Percentiles rank a stretch among this genome's conserved stretches.
Evolutionary conservation across 495 filamentous ascomycete species (phyloP).

Genomic region (Poronia punctata): DNA sequence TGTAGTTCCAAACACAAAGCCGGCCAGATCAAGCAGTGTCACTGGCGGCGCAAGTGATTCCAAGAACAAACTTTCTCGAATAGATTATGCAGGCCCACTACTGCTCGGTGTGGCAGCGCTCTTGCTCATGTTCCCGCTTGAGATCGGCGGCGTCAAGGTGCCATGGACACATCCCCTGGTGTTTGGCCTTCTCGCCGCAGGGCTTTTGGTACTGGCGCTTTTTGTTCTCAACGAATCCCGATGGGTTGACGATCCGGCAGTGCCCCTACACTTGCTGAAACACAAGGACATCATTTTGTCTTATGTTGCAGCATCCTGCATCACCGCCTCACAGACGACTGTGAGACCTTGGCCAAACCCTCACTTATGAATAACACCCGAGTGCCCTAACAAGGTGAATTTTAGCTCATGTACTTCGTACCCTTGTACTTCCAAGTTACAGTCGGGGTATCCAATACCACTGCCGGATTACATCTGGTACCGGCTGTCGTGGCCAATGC

Average conservation of each 20-base stretch:
- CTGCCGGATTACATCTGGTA: constrained; percentile 54
- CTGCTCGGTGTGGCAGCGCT: constrained; percentile 44
- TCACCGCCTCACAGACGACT: constrained; percentile 47
- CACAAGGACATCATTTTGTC: constrained; percentile 47
- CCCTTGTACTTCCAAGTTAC: constrained; percentile 70
- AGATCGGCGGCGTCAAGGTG: constrained; percentile 51
- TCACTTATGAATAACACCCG: background rate
- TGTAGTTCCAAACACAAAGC: constrained; percentile 28
- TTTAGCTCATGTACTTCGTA: constrained; percentile 49
- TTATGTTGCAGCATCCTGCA: constrained; percentile 47
- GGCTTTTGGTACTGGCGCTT: constrained; percentile 29
- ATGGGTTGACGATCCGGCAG: constrained; percentile 52
- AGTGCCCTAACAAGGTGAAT: constrained; percentile 4
- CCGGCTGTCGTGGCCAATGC: constrained; percentile 62
- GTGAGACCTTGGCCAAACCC: background rate
- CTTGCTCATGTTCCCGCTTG: constrained; percentile 47
- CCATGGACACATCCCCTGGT: constrained; percentile 49
- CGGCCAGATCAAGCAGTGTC: background rate
- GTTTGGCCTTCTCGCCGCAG: constrained; percentile 24
- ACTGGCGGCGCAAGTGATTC: background rate
- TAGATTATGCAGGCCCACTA: constrained; percentile 43
- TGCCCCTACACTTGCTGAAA: constrained; percentile 51
- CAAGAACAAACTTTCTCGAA: constrained; percentile 32
- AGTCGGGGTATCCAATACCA: constrained; percentile 43
- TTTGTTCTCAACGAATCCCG: constrained; percentile 49